phyloP scores from a whole-genome alignment of 345 rosid genomes.

The Rhodomyrtus tomentosa region DNA sequence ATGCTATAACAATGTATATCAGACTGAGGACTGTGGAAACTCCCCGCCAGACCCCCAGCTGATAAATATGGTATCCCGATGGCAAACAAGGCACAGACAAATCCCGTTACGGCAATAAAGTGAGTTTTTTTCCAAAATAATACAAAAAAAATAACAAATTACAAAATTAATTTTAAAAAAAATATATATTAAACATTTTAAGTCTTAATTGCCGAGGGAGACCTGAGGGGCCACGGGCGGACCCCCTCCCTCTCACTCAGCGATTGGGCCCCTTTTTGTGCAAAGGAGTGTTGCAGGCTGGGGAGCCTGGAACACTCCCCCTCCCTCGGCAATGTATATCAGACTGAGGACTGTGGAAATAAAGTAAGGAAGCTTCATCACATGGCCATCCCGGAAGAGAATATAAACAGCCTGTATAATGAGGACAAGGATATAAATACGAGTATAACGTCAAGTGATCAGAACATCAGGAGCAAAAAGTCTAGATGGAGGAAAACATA shows the following conservation, averaged over 20 bases:
- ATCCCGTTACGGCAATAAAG: slow-evolving; percentile 38
- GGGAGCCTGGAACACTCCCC: too few species aligned
- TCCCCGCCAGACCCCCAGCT: slow-evolving; percentile 74
- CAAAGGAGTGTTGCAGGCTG: too few species aligned
- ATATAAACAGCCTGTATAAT: slow-evolving; percentile 44
- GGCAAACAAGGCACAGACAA: slow-evolving; percentile 56
- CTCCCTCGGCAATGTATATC: too few species aligned
- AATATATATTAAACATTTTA: too few species aligned
- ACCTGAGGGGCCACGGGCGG: too few species aligned
- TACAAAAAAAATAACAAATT: too few species aligned
- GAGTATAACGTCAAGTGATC: not conserved
- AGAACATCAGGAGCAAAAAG: not conserved
- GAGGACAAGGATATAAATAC: not conserved
- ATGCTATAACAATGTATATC: slow-evolving; percentile 46
- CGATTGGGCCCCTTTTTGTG: too few species aligned
- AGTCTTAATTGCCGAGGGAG: too few species aligned
- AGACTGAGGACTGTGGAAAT: too few species aligned
- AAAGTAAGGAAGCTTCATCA: slow-evolving; percentile 45
- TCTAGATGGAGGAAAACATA: not conserved
- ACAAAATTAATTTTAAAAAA: too few species aligned
- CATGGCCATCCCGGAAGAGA: slow-evolving; percentile 27
- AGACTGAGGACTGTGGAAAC: slow-evolving; percentile 62
- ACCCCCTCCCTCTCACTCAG: too few species aligned
- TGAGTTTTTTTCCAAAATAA: too few species aligned
- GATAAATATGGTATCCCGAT: slow-evolving; percentile 79